phyloP scores from a whole-genome alignment of 176 grass and related monocot species.

The Carex myosuroides region DNA sequence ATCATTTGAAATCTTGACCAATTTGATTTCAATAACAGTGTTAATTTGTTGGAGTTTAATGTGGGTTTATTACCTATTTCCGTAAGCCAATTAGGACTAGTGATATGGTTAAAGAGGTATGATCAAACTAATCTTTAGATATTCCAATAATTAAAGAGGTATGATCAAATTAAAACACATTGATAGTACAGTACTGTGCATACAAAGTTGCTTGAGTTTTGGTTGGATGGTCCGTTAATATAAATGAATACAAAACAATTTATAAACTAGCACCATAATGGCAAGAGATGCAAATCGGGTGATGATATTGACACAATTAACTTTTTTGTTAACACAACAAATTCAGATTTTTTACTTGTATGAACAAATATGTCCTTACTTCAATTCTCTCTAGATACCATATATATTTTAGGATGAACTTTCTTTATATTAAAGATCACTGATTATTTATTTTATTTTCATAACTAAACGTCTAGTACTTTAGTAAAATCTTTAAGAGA shows the following conservation, averaged over 20 bases:
- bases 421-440: too few relatives aligned
- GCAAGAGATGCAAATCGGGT: neutral
- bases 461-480: too few relatives aligned
- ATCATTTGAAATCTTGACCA: neutral
- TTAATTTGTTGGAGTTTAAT: neutral
- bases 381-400: too few relatives aligned
- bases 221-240: neutral
- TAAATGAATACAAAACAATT: neutral
- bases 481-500: too few relatives aligned
- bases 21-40: neutral
- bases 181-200: neutral
- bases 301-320: too few relatives aligned
- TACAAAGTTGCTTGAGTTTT: neutral
- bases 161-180: neutral
- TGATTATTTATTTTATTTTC: too few relatives aligned
- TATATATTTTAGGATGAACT: too few relatives aligned
- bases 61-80: neutral
- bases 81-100: neutral
- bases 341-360: too few relatives aligned
- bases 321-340: too few relatives aligned
- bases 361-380: too few relatives aligned
- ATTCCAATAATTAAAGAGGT: neutral
- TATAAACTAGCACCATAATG: too few relatives aligned
- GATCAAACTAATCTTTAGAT: neutral
- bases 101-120: neutral